Evolutionary conservation across 805 yeast species (phyloP), one percentile per base, ranked within the genome.

Genomic region (Candida boleticola): DNA sequence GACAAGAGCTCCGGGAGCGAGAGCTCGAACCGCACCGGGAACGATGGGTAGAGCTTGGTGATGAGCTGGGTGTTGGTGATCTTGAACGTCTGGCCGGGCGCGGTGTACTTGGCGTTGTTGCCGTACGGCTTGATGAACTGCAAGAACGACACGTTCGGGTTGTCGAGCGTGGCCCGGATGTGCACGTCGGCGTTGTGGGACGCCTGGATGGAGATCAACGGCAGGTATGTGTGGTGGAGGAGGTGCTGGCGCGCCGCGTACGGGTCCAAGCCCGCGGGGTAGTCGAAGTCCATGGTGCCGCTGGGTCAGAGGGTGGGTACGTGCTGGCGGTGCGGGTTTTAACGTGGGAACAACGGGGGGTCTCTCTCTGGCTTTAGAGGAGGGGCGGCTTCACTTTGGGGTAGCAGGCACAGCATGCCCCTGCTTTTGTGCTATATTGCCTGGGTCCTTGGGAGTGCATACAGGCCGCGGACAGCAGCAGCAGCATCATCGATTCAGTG

Each of bases 61-160:
- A 73, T 64, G 34, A 76, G 62, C 53, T 76, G 82, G 21, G 74
- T 68, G 52, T 76, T 81, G 22, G 76, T 71, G 41, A 78, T 70
- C 39, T 70, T 74, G 50, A 74, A 74, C 21, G 68, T 54, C 48
- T 70, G 74, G 49, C 58, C 58, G 19, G 73, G 58, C 4, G 58
- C 50, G 30, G 60, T 55, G 42, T 77, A 76, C 36, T 65, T 63
- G 25, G 78, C 73, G 44, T 61, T 66, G 49, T 77, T 79, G 4
- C 85, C 86, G 55, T 77, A 79, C 0, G 82, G 82, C 46, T 64
- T 60, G 16, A 81, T 45, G 38, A 80, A 53, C 47, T 71, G 78
- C 37, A 78, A 62, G n/a, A 74, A 54, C 2, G 79, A 69, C 7
- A 60, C 39, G 45, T 61, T 64, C 9, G 51, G 47, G 40, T 61